phyloP scores from a whole-genome alignment of 2,329 filamentous ascomycete genomes.

The Pleurostoma richardsiae region DNA sequence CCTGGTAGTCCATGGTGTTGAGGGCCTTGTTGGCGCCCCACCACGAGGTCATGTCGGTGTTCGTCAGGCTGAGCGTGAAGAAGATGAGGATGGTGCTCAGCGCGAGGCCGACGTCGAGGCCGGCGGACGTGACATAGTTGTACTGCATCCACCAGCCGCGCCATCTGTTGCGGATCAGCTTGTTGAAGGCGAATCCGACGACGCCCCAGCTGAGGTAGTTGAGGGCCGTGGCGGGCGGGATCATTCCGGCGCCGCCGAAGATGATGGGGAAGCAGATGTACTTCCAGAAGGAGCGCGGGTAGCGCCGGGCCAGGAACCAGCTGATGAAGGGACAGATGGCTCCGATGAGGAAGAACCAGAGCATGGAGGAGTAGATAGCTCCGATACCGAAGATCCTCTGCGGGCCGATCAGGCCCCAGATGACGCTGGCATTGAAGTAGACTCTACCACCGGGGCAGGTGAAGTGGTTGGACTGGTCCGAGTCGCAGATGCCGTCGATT shows the following conservation, averaged over 20 bases:
- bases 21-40: conserved; percentile 3
- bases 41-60: conserved; percentile 1
- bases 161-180: conserved; percentile 37
- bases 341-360: conserved; percentile 23
- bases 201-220: conserved; percentile 34
- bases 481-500: conserved; percentile 39
- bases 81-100: conserved; percentile 47
- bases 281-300: conserved; percentile 13
- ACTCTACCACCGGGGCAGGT: conserved; percentile 25
- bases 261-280: conserved; percentile 23
- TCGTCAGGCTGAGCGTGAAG: conserved; percentile 7
- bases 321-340: conserved; percentile 16
- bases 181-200: conserved; percentile 46
- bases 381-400: conserved; percentile 23
- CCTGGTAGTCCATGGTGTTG: conserved; percentile 5
- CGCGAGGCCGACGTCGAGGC: conserved; percentile 43
- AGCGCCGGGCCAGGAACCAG: conserved; percentile 15
- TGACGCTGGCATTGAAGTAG: conserved; percentile 30
- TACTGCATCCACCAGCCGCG: conserved; percentile 50
- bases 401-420: conserved; percentile 30
- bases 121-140: conserved; percentile 50
- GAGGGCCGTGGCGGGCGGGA: conserved; percentile 37
- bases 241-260: conserved; percentile 19
- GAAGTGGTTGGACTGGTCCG: conserved; percentile 17
- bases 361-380: conserved; percentile 20